These are phyloP conservation scores for Juglanconis juglandina DNA, from an alignment of 2,329 filamentous ascomycete species.

Conservation along the genomic window DNA sequence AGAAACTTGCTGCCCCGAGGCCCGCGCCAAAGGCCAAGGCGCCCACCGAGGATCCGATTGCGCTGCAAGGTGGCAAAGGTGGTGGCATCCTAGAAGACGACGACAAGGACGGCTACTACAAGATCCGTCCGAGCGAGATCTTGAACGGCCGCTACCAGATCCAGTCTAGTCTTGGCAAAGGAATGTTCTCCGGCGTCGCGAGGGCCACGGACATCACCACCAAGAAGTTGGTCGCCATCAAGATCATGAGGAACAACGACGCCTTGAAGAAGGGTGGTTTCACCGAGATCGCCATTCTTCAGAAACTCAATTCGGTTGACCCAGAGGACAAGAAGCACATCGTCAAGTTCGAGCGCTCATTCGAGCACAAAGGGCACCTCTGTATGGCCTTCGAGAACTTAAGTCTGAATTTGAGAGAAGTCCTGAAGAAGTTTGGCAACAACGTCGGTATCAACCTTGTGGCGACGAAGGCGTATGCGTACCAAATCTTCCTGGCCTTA, in stretches of 20 bases:
- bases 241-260: slow-evolving; percentile 96
- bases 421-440: slow-evolving; percentile 92
- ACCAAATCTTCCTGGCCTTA: slow-evolving; percentile 89
- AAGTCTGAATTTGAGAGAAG: slow-evolving; percentile 87
- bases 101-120: slow-evolving; percentile 94
- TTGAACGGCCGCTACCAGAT: slow-evolving; percentile 87
- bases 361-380: slow-evolving; percentile 91
- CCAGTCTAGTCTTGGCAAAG: slow-evolving; percentile 80
- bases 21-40: slow-evolving; percentile 31
- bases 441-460: slow-evolving; percentile 88
- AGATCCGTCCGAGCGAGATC: slow-evolving; percentile 86
- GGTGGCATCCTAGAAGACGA: slow-evolving; percentile 86
- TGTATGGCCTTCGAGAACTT: slow-evolving; percentile 98
- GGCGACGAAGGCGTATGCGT: slow-evolving; percentile 83
- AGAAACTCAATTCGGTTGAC: slow-evolving; percentile 82
- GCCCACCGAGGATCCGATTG: slow-evolving; percentile 43
- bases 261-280: slow-evolving; percentile 86
- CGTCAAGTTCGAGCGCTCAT: slow-evolving; percentile 80
- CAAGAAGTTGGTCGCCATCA: slow-evolving; percentile 82
- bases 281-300: slow-evolving; percentile 89
- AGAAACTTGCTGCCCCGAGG: slow-evolving; percentile 59
- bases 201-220: slow-evolving; percentile 75
- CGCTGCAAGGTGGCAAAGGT: slow-evolving; percentile 48
- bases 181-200: slow-evolving; percentile 96
- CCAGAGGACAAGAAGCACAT: slow-evolving; percentile 88